Base-by-base conservation (phyloP, 2,329 filamentous ascomycete genomes). In the Coniochaeta sp. region DNA sequence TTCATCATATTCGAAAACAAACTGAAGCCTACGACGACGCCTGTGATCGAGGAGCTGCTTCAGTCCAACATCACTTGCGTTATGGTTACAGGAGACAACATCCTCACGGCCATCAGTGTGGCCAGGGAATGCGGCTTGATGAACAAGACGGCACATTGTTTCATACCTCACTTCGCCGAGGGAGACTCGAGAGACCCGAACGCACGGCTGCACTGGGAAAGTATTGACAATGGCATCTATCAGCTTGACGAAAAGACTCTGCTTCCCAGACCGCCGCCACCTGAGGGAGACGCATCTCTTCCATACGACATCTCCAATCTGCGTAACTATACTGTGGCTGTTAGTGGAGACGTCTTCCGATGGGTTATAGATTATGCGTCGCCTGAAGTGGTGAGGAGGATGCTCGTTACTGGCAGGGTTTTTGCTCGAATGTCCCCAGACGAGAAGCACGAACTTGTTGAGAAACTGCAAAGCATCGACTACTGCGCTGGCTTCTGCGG, bases 1-100 rank as follows among this genome's bases (percentile, higher is more conserved):
- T 99, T 99, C 75, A 98, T 99, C 70, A 89, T 99, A 59, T 99
- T 99, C 67, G 95, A 99, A 76, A 99, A 99, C 77, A 99, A 99
- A 75, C 78, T 99, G 63, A 99, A 99, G 73, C 88, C 90, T 1
- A 92, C 85, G 22, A 97, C 93, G 0, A 83, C 90, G 1, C 83
- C 82, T 1, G 89, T 97, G 36, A 85, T 99, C 28, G 83, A 89
- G 60, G 93, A 98, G 74, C 81, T 99, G 3, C 82, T 85, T 34
- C 80, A 88, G 58, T 93, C 96, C 8, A 89, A 89, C 60, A 96
- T 99, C 65, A 86, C 91, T 38, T 89, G 89, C 31, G 87, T 96
- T 58, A 99, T 99, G 95, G 96, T 96, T 64, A 99, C 95, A 0
- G 95, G 95, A 33, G 95, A 99, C 78, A 99, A 99, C 67, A 98